Percentiles rank a stretch among this genome's conserved stretches.
Conservation (phyloP, 805 yeast genomes). For the Blastobotrys americana region DNA sequence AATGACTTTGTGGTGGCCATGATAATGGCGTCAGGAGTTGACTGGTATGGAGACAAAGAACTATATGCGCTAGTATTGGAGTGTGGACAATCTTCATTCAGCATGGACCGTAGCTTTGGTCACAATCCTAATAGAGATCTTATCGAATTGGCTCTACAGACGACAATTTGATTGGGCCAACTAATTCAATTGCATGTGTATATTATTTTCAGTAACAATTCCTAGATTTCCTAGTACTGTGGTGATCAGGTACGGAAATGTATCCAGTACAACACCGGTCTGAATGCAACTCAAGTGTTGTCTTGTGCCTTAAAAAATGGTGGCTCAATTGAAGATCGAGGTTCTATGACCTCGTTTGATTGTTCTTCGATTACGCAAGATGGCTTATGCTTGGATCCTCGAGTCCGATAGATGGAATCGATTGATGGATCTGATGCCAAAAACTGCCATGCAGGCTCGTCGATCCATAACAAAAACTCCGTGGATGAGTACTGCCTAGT, state of each 20-base stretch:
- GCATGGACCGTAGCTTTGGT: neutral
- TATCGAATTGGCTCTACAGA: neutral
- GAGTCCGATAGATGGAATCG: neutral
- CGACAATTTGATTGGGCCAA: too few relatives aligned
- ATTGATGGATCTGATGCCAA: neutral
- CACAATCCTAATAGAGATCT: neutral
- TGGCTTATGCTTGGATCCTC: too few relatives aligned
- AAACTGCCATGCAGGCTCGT: neutral
- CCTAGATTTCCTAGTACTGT: too few relatives aligned
- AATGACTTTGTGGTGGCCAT: slow-evolving; percentile 18
- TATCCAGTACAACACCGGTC: too few relatives aligned
- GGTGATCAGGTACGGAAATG: too few relatives aligned
- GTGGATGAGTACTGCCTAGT: neutral
- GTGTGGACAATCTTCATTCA: neutral
- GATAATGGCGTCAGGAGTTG: slow-evolving; percentile 17
- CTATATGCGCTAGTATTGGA: neutral
- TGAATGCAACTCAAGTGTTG: too few relatives aligned
- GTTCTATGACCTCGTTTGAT: too few relatives aligned
- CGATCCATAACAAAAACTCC: neutral
- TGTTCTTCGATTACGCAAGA: too few relatives aligned
- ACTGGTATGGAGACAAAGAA: slow-evolving; percentile 16
- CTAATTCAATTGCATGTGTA: too few relatives aligned
- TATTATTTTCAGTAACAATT: too few relatives aligned
- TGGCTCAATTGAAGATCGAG: too few relatives aligned
- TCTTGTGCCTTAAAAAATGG: too few relatives aligned